Percentiles rank a stretch among this genome's conserved stretches.
phyloP scores from a whole-genome alignment of 2,329 filamentous ascomycete genomes.

The Ascochyta pisi region DNA sequence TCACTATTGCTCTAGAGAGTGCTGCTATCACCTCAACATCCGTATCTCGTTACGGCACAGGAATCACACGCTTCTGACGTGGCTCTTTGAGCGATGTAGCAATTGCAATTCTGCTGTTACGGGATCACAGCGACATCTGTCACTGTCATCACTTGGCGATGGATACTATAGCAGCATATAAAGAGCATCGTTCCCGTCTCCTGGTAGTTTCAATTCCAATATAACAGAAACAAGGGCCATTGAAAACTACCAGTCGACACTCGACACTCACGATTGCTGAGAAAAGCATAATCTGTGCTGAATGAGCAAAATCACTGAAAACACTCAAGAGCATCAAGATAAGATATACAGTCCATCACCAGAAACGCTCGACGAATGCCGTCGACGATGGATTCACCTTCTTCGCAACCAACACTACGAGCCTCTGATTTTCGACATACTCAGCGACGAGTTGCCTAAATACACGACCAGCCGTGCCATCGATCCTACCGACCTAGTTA shows the following conservation, averaged over 20 bases:
- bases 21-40: background rate
- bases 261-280: background rate
- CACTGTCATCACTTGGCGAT: background rate
- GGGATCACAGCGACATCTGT: background rate
- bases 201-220: background rate
- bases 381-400: constrained; percentile 25
- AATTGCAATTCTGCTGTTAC: background rate
- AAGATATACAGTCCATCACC: background rate
- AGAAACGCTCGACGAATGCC: constrained; percentile 22
- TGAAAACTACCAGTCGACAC: background rate
- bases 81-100: background rate
- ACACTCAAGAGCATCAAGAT: background rate
- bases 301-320: background rate
- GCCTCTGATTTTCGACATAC: constrained; percentile 32
- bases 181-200: background rate
- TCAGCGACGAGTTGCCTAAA: constrained; percentile 33
- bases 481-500: constrained; percentile 15
- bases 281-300: too few relatives aligned
- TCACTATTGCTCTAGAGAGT: background rate
- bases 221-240: background rate
- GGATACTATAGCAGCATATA: background rate
- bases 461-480: constrained; percentile 27
- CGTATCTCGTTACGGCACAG: background rate
- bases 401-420: constrained; percentile 29
- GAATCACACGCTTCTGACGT: background rate